phyloP scores from a whole-genome alignment of 2,329 filamentous ascomycete species.

The Zarea fungicola region DNA sequence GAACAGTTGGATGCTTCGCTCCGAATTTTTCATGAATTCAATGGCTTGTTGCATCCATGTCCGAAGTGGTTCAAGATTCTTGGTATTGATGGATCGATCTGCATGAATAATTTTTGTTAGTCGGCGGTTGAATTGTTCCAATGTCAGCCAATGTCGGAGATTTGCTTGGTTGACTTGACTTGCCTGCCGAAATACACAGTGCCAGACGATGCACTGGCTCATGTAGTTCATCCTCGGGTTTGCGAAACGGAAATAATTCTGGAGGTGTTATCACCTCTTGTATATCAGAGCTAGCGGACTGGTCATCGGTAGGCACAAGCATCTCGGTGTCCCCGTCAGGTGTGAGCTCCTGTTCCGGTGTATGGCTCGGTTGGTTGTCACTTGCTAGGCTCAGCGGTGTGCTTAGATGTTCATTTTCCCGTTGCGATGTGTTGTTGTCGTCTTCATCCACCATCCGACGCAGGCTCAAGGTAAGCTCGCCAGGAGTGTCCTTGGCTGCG shows the following conservation, averaged over 20 bases:
- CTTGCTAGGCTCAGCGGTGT: background rate
- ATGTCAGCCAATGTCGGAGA: no score
- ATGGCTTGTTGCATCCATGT: constrained; percentile 40
- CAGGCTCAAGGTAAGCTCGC: constrained; percentile 7
- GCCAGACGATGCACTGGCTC: constrained; percentile 32
- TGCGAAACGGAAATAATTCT: constrained; percentile 41
- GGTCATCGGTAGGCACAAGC: background rate
- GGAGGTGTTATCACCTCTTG: constrained; percentile 6
- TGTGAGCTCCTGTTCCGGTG: background rate
- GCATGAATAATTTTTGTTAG: no score
- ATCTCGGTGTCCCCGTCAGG: background rate
- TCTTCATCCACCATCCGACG: constrained; percentile 4
- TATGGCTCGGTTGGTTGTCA: no score
- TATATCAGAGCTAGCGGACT: background rate
- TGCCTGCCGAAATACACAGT: constrained; percentile 32
- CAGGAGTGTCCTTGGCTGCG: background rate
- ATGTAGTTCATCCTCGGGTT: constrained; percentile 25
- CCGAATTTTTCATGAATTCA: constrained; percentile 36
- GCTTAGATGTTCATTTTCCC: no score
- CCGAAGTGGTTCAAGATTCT: constrained; percentile 28
- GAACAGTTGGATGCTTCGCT: background rate
- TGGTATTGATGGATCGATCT: background rate
- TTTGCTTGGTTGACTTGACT: constrained; percentile 10
- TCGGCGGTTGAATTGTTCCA: no score
- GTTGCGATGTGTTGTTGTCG: background rate